Conservation (phyloP, 2,329 filamentous ascomycete genomes). For the Penicillium janthinellum region DNA sequence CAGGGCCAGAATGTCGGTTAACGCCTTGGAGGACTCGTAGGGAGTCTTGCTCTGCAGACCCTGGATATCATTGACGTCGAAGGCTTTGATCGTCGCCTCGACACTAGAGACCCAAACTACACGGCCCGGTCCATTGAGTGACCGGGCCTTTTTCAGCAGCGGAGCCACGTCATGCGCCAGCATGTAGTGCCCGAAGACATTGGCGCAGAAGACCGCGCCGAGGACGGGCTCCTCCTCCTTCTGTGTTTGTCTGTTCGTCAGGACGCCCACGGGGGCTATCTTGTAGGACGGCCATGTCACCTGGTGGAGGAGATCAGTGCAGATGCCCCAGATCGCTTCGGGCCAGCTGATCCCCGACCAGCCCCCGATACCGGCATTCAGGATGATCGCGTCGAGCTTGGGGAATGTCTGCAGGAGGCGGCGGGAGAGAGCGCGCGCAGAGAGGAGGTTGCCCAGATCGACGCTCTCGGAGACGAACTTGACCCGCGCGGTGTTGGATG, state of each 20-base stretch:
- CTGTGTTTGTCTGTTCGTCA: conserved; percentile 55
- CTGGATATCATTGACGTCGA: conserved; percentile 75
- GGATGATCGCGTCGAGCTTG: conserved; percentile 75
- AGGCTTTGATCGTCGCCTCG: conserved; percentile 62
- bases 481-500: conserved; percentile 47
- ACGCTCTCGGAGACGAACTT: conserved; percentile 59
- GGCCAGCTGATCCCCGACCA: conserved; percentile 79
- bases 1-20: conserved; percentile 81
- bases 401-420: conserved; percentile 58
- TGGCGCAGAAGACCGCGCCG: conserved; percentile 84
- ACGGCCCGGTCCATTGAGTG: conserved; percentile 55
- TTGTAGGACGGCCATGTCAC: conserved; percentile 81
- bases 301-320: conserved; percentile 66
- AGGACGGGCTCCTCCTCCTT: conserved; percentile 59
- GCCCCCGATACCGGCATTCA: conserved; percentile 87
- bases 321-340: conserved; percentile 55
- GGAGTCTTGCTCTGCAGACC: conserved; percentile 62
- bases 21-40: conserved; percentile 85
- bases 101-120: conserved; percentile 88
- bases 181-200: conserved; percentile 94
- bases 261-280: conserved; percentile 58
- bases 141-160: conserved; percentile 60
- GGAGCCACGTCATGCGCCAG: conserved; percentile 79
- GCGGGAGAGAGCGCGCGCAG: conserved; percentile 57
- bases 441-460: conserved; percentile 59